A percentile compares a stretch with the other conserved stretches of the same genome.
Evolutionary conservation across 2,329 filamentous ascomycete species (phyloP).

Genomic region (Fusarium sp.): DNA sequence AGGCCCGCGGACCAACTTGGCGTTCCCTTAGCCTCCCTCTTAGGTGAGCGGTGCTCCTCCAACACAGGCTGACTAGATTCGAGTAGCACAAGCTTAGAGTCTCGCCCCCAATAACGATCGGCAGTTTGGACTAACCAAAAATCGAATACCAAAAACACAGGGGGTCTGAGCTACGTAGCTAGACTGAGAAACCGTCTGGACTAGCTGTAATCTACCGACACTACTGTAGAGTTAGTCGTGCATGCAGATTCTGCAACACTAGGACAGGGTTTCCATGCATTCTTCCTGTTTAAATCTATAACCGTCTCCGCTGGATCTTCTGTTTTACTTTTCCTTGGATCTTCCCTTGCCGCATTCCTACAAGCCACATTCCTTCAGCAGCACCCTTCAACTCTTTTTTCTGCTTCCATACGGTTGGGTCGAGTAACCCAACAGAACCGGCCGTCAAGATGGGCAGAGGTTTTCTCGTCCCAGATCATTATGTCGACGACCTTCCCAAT

Average conservation of each 20-base stretch:
- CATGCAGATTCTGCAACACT: conserved; percentile 10
- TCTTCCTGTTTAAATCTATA: conserved; percentile 15
- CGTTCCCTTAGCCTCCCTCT: background rate
- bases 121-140: conserved; percentile 2
- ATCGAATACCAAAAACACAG: background rate
- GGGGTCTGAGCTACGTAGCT: background rate
- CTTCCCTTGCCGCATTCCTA: background rate
- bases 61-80: background rate
- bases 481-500: conserved; percentile 33
- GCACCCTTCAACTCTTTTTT: background rate
- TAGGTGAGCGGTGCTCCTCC: background rate
- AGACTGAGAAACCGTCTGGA: too few relatives aligned
- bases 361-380: conserved; percentile 13
- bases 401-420: background rate
- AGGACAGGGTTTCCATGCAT: background rate
- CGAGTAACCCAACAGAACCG: background rate
- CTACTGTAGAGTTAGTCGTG: conserved; percentile 1
- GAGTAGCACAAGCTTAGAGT: background rate
- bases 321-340: background rate
- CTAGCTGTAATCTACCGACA: conserved; percentile 1
- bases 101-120: conserved; percentile 11
- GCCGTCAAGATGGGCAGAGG: conserved; percentile 35
- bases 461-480: conserved; percentile 44
- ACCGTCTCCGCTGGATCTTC: background rate
- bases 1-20: background rate